Conservation (phyloP, 2,329 filamentous ascomycete genomes). For the Claviceps spartinae region DNA sequence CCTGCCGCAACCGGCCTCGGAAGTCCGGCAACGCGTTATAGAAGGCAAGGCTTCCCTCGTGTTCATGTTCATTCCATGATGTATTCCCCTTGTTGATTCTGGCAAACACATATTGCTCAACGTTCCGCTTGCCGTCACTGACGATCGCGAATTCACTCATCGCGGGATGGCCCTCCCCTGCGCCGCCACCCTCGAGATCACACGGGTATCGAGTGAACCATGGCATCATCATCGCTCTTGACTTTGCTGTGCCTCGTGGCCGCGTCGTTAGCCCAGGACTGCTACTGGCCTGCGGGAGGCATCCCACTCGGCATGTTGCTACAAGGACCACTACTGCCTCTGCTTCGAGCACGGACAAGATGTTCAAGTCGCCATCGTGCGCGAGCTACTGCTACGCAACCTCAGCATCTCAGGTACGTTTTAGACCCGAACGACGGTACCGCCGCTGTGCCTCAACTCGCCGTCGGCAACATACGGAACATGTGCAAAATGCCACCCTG, state of each 20-base stretch:
- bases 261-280: background rate
- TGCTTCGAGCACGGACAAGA: background rate
- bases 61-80: too few relatives aligned
- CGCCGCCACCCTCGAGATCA: too few relatives aligned
- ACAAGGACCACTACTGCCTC: constrained; percentile 1
- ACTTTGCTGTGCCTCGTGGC: background rate
- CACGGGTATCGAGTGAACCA: background rate
- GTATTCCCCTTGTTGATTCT: too few relatives aligned
- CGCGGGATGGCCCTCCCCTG: too few relatives aligned
- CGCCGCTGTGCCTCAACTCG: background rate
- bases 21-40: too few relatives aligned
- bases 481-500: too few relatives aligned
- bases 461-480: background rate
- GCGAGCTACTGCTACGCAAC: background rate
- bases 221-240: background rate
- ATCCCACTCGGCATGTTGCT: background rate
- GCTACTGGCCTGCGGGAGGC: background rate
- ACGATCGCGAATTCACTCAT: too few relatives aligned
- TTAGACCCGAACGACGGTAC: background rate
- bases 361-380: background rate
- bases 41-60: too few relatives aligned
- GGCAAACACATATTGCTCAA: too few relatives aligned
- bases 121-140: too few relatives aligned
- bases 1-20: too few relatives aligned
- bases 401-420: background rate